Base-by-base conservation (phyloP, 2,329 filamentous ascomycete genomes). In the Penicillium sp. region DNA sequence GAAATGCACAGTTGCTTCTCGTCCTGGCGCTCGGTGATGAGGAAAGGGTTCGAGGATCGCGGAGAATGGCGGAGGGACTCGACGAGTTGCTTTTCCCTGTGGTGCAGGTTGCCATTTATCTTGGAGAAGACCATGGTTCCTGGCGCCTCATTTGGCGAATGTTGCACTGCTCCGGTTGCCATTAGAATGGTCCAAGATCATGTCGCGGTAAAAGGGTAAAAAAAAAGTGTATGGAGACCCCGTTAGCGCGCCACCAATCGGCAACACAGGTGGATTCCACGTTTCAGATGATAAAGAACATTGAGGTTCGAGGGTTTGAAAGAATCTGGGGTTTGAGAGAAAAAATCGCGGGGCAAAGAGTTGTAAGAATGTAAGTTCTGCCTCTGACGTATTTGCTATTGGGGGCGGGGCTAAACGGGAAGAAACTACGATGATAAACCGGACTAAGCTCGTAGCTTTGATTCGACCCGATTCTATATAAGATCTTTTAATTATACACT, bases 131-230 rank as follows among this genome's bases (percentile, higher is more conserved):
- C 42, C 46, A 62, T 64, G 37, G 57, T 63, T 37, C 56, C 60
- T 54, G 65, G 64, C 39, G 62, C 57, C 57, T 68, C 64, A 59
- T 63, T 64, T 67, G 66, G 64, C 57, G 69, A 67, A 59, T 66
- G 68, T 56, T 73, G 63, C 65, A 74, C 63, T 60, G 66, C 70
- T 69, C 68, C 71, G 55, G 72, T 72, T 65, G 73, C 71, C 73
- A 75, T 75, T 66, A 60, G 61, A 65, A 68, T 62, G 62, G 59
- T 65, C 57, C 63, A 56, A 61, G 63, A 63, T 64, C 69, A 72
- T 73, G 57, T 70, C 46, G 54, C 39, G 60, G 57, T 55, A 46
- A 52, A 51, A 46, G 25, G 37, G 47, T 9, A 2, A 52, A 60
- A 60, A 55, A 58, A 58, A 58, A 45, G 46, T 31, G 49, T 54